A percentile compares a stretch with the other conserved stretches of the same genome.
These are phyloP conservation scores for Malus hybrid DNA, from an alignment of 331 rosid genomes.

Conservation along the genomic window DNA sequence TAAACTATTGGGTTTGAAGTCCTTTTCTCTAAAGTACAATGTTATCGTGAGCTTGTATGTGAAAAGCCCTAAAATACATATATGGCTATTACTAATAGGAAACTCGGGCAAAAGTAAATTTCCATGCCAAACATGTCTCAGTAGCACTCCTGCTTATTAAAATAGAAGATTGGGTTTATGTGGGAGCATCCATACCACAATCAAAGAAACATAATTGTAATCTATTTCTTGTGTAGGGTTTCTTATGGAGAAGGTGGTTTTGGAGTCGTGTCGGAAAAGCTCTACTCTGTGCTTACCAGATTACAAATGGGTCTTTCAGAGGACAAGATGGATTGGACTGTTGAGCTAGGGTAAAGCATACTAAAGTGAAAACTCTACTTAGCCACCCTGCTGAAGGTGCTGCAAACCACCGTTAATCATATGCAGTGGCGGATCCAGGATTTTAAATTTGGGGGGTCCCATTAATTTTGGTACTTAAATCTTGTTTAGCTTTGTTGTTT, in stretches of 20 bases:
- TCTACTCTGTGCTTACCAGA: slow-evolving; percentile 60
- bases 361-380: neutral
- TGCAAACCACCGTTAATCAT: neutral
- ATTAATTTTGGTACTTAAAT: neutral
- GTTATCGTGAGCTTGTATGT: too few species aligned
- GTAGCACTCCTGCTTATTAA: neutral
- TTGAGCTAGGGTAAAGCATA: slow-evolving; percentile 41
- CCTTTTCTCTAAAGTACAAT: too few species aligned
- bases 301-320: slow-evolving; percentile 71
- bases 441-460: too few species aligned
- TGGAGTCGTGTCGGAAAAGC: slow-evolving; percentile 60
- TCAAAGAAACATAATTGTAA: neutral
- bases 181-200: too few species aligned
- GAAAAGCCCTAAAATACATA: too few species aligned
- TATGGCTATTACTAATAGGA: too few species aligned
- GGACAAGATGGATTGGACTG: slow-evolving; percentile 78
- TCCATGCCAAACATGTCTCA: too few species aligned
- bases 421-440: too few species aligned
- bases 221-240: slow-evolving; percentile 34
- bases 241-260: slow-evolving; percentile 39
- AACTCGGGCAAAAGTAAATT: too few species aligned
- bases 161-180: too few species aligned
- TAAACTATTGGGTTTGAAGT: too few species aligned
- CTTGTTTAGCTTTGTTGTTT: slow-evolving; percentile 2
- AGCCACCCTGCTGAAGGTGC: neutral